Percentiles rank a stretch among this genome's conserved stretches.
Evolutionary conservation across 345 rosid genomes (phyloP).

Genomic region (Rubroshorea leprosula): DNA sequence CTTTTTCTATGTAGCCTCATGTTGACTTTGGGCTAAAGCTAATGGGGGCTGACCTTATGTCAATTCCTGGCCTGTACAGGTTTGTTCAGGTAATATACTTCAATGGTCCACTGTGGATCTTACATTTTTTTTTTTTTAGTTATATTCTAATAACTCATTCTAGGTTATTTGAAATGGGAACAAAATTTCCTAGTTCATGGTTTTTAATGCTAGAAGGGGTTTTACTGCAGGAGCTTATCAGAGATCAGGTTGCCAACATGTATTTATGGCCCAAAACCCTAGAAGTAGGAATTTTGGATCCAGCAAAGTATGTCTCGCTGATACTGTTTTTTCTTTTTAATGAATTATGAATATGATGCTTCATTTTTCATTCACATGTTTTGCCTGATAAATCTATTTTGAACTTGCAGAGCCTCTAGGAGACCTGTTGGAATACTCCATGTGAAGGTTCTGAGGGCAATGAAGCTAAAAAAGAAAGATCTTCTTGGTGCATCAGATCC

Average conservation of each 20-base stretch:
- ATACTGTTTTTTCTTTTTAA: background rate
- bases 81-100: slow-evolving; percentile 32
- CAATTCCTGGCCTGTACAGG: slow-evolving; percentile 41
- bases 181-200: too few species aligned
- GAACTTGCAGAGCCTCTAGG: slow-evolving; percentile 28
- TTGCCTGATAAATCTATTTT: background rate
- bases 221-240: slow-evolving; percentile 42
- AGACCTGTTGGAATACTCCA: slow-evolving; percentile 45
- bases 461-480: slow-evolving; percentile 41
- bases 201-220: too few species aligned
- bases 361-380: too few species aligned
- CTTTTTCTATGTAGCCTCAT: slow-evolving; percentile 30
- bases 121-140: background rate
- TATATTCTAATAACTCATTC: too few species aligned
- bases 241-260: slow-evolving; percentile 48
- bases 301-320: slow-evolving; percentile 21
- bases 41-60: slow-evolving; percentile 44
- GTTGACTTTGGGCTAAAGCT: slow-evolving; percentile 48
- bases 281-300: slow-evolving; percentile 58
- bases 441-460: slow-evolving; percentile 40
- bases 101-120: background rate
- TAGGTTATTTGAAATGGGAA: too few species aligned
- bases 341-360: too few species aligned
- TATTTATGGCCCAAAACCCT: slow-evolving; percentile 70
- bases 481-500: slow-evolving; percentile 53